Base-by-base conservation (phyloP, 352 stramenopile genomes). In the Phytopythium delawarense region DNA sequence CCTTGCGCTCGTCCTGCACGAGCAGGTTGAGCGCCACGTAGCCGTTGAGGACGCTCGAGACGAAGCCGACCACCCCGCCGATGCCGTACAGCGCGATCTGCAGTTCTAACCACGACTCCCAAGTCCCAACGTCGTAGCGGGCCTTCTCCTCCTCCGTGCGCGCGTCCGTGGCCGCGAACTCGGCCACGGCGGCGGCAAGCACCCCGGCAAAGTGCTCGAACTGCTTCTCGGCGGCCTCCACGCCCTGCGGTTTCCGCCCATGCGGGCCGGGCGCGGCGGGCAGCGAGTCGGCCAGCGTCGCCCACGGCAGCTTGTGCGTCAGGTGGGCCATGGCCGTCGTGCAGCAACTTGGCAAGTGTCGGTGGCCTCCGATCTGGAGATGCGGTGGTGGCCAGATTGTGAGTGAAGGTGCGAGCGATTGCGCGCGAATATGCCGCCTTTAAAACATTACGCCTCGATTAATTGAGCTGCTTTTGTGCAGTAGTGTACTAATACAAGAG, bases 21-120 rank as follows among this genome's bases (percentile, higher is more conserved):
- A 57, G 30, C 51, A 57, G 25, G 51, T 57, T 59, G 53, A 59
- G 53, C 53, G 37, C 53, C 35, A 59, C 53, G 21, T 59, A 59
- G 35, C 35, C 37, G 37, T 49, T 25, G 34, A 59, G 7, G 34
- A 59, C 53, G 23, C 35, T 59, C 0, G 11, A 1, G 21, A 58
- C n/a, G 34, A 34, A 45, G 52, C 52, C 52, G n/a, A 28, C 21
- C 16, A 2, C 21, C 11, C 0, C 52, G 21, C 52, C 52, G 9
- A 34, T 34, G 52, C 52, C 34, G 20, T 44, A 46, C n/a, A 58
- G 52, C 34, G 52, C 32, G 20, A 58, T 25, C 5, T 3, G 15
- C 28, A 2, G 28, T 32, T 32, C 28, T 6, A 32, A 4, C 28
- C 28, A 32, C 16, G 15, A n/a, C 34, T 32, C 34, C 53, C 53